Base-by-base conservation (phyloP, 345 rosid species). In the Atalantia buxifolia region DNA sequence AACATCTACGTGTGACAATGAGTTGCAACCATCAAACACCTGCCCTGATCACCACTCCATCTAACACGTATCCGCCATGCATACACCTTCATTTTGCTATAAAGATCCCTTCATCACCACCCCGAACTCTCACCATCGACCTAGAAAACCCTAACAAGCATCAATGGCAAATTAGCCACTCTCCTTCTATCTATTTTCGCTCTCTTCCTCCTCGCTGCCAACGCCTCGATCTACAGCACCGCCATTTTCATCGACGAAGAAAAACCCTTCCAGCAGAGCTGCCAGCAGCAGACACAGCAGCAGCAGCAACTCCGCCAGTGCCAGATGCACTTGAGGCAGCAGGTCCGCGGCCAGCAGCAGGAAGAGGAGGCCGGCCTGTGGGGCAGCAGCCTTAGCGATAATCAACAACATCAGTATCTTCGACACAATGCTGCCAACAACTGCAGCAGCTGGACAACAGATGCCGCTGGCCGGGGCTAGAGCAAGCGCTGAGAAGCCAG, bases 231-330 rank as follows among this genome's bases (percentile, higher is more conserved):
- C 77, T 81, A 78, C 77, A 73, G 80, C 19, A 80, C 85, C n/a
- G 72, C 66, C 24, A 60, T 82, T 60, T 60, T 67, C 69, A 42
- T 77, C 22, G 79, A 86, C 30, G 81, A 78, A 1, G 85, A 76
- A 5, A 62, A 16, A 0, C 5, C 63, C n/a, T 0, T 19, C 25
- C 19, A 18, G 35, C 63, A 40, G 38, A 30, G 72, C 24, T 79
- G 84, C 61, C 69, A 74, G 31, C 69, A 78, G 77, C 81, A 80
- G 28, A 36, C 77, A 66, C 69, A 70, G 78, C 9, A 24, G 77
- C 88, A 84, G n/a, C 81, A 87, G 33, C 78, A 80, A 25, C 86
- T 90, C 36, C 4, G 19, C 28, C 76, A 67, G 16, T 88, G 93
- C 78, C 77, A 84, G 82, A 55, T 59, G 31, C 79, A 72, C 83